Conservation (phyloP, 1,284 basidiomycete genomes). For the Ganoderma sp. region DNA sequence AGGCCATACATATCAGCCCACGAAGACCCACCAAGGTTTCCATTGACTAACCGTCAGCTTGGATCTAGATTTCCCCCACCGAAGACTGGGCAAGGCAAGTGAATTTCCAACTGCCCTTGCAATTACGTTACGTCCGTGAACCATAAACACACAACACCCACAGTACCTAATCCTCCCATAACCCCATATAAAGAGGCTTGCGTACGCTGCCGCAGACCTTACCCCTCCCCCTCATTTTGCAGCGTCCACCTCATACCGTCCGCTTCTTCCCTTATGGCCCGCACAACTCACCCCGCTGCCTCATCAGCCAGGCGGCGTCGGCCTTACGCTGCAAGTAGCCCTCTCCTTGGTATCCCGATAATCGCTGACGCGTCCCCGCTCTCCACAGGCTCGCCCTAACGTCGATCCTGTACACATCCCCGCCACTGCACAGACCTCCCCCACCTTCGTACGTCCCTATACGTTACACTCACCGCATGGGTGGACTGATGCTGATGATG, state of each 20-base stretch:
- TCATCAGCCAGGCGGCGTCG: background rate
- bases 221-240: background rate
- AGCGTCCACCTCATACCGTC: background rate
- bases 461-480: background rate
- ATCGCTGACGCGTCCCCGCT: background rate
- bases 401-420: background rate
- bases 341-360: background rate
- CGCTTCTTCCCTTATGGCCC: constrained; percentile 13
- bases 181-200: background rate
- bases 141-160: background rate
- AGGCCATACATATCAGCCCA: background rate
- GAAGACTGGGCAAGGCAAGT: background rate
- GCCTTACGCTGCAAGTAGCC: constrained; percentile 7
- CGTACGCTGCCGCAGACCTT: background rate
- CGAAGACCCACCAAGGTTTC: background rate
- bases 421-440: background rate
- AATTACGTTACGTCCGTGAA: no score
- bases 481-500: background rate
- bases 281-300: background rate
- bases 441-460: constrained; percentile 7
- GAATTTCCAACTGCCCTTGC: background rate
- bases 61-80: background rate
- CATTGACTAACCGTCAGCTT: background rate
- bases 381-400: background rate
- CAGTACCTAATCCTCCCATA: background rate